These are phyloP conservation scores for Retiboletus flavoniger DNA, from an alignment of 1,284 basidiomycete genomes.

Conservation along the genomic window DNA sequence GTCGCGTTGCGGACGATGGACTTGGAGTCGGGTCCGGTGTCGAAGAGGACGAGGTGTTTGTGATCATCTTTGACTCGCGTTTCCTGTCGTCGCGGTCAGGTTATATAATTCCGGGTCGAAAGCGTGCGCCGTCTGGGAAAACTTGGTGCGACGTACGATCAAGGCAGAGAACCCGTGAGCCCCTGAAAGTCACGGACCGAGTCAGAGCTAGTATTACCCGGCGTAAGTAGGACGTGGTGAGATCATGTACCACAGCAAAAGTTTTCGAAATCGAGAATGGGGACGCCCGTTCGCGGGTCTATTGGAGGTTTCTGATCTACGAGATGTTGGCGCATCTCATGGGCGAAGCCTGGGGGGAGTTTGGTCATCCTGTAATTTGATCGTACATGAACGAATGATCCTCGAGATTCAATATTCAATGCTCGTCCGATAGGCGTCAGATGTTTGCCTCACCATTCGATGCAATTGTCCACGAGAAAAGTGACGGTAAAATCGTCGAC, in stretches of 20 bases:
- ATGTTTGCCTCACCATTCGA: slow-evolving; percentile 61
- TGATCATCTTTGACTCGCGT: slow-evolving; percentile 47
- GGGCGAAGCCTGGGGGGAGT: slow-evolving; percentile 73
- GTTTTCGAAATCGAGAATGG: slow-evolving; percentile 68
- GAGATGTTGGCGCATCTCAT: slow-evolving; percentile 68
- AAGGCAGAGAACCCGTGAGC: slow-evolving; percentile 81
- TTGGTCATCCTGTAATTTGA: slow-evolving; percentile 61
- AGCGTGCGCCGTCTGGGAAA: too few species aligned
- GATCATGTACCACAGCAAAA: slow-evolving; percentile 67
- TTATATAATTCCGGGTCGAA: too few species aligned
- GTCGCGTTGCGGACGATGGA: slow-evolving; percentile 69
- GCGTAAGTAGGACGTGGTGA: neutral
- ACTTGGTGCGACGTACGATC: slow-evolving; percentile 49
- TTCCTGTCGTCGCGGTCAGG: too few species aligned
- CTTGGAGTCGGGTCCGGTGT: slow-evolving; percentile 75
- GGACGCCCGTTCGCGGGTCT: slow-evolving; percentile 59
- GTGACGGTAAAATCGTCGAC: slow-evolving; percentile 59
- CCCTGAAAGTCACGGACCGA: slow-evolving; percentile 40
- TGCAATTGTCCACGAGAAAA: slow-evolving; percentile 73
- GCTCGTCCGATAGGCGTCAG: neutral
- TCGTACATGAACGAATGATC: neutral
- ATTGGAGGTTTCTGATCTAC: slow-evolving; percentile 45
- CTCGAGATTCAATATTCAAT: neutral
- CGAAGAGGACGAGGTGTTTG: slow-evolving; percentile 63
- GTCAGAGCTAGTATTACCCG: too few species aligned